Evolutionary conservation across 768 basidiomycete species (phyloP).

Genomic region (Chalciporus sphaerocephalus): DNA sequence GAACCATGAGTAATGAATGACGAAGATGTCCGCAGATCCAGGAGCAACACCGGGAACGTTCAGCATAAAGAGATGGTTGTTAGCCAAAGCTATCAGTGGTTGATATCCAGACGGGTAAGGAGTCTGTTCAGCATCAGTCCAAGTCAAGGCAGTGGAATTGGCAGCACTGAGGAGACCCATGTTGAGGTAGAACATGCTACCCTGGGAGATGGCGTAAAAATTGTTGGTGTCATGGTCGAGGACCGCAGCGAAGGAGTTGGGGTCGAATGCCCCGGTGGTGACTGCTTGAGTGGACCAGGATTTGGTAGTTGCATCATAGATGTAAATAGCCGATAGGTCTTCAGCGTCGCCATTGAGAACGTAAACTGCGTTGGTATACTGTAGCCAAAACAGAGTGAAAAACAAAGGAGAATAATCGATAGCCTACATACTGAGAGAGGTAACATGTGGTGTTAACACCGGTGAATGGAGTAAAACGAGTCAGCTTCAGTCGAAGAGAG

Average conservation of each 20-base stretch:
- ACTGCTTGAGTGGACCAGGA: slow-evolving; percentile 77
- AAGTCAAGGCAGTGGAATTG: slow-evolving; percentile 51
- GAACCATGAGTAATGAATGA: slow-evolving; percentile 83
- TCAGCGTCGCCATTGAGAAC: slow-evolving; percentile 72
- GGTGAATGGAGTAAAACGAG: slow-evolving; percentile 54
- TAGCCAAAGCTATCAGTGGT: slow-evolving; percentile 75
- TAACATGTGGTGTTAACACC: slow-evolving; percentile 64
- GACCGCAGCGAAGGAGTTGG: slow-evolving; percentile 60
- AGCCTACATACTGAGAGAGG: slow-evolving; percentile 52
- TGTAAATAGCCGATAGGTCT: slow-evolving; percentile 67
- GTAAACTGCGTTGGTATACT: slow-evolving; percentile 86
- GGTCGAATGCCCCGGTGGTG: slow-evolving; percentile 53
- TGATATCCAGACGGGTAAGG: slow-evolving; percentile 58
- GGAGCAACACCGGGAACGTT: slow-evolving; percentile 62
- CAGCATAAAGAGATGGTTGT: slow-evolving; percentile 85
- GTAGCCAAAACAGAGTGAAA: slow-evolving; percentile 15
- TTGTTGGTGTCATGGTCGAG: slow-evolving; percentile 94
- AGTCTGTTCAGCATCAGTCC: slow-evolving; percentile 57
- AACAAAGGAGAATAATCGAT: background rate
- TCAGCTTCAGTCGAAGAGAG: background rate
- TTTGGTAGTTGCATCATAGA: slow-evolving; percentile 69
- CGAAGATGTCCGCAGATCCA: slow-evolving; percentile 74
- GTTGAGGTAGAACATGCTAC: slow-evolving; percentile 64
- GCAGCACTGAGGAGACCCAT: slow-evolving; percentile 63
- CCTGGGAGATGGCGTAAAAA: slow-evolving; percentile 72